Percentiles rank a stretch among this genome's conserved stretches.
These are phyloP conservation scores for Stereocaulon alpinum DNA, from an alignment of 495 filamentous ascomycete genomes.

Conservation along the genomic window DNA sequence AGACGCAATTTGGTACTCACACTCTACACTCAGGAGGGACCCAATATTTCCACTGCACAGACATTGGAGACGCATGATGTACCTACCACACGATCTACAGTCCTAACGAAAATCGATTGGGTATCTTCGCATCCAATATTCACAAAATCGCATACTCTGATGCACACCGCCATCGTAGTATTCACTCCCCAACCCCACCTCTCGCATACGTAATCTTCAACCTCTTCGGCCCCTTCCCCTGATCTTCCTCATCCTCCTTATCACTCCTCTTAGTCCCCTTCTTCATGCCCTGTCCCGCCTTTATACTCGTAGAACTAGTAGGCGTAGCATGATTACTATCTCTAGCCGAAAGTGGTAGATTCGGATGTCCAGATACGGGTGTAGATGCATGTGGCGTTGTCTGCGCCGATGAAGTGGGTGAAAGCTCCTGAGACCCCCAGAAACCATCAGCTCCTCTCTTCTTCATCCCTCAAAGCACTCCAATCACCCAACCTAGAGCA, in stretches of 20 bases:
- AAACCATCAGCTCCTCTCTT: no score
- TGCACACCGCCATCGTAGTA: neutral
- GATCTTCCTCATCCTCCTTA: conserved; percentile 33
- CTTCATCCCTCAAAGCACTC: no score
- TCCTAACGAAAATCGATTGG: neutral
- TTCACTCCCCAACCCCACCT: conserved; percentile 17
- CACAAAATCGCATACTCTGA: neutral
- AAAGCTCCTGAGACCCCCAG: conserved; percentile 31
- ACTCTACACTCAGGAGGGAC: neutral
- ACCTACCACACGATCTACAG: neutral
- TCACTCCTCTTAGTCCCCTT: conserved; percentile 40
- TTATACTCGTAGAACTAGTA: conserved; percentile 21
- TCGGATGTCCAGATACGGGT: conserved; percentile 33
- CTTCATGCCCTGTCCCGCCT: conserved; percentile 22
- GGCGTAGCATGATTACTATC: conserved; percentile 23
- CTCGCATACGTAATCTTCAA: conserved; percentile 42
- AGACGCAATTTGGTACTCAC: neutral
- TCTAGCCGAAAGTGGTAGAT: conserved; percentile 25
- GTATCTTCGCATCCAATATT: conserved; percentile 3
- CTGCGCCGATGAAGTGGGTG: conserved; percentile 37
- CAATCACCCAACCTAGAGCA: no score
- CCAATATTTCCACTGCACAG: neutral
- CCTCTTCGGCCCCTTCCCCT: conserved; percentile 37
- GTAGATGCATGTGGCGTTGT: conserved; percentile 43
- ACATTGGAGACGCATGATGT: neutral